These are phyloP conservation scores for Pythium aristosporum DNA, from an alignment of 352 stramenopile genomes.

Conservation along the genomic window DNA sequence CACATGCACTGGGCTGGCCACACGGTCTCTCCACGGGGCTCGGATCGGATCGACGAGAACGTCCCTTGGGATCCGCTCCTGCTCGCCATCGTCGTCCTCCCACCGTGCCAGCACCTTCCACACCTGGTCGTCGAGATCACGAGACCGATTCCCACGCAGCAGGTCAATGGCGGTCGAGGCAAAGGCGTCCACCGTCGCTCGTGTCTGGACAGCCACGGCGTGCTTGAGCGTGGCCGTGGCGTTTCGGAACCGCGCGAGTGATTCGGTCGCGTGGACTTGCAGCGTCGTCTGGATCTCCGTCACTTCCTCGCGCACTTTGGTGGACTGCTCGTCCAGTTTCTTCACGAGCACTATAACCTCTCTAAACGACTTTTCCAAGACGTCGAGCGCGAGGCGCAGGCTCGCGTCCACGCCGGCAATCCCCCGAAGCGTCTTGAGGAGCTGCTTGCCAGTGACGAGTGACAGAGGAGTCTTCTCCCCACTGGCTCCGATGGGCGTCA, in stretches of 20 bases:
- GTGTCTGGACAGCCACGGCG: background rate
- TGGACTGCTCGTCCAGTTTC: background rate
- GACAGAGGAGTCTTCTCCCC: background rate
- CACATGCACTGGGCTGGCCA: background rate
- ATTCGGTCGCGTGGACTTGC: background rate
- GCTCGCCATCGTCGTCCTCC: background rate
- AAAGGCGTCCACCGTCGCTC: slow-evolving; percentile 2
- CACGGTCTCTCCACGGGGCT: background rate
- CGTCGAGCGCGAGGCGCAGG: background rate
- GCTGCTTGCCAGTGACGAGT: slow-evolving; percentile 2
- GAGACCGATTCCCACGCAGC: background rate
- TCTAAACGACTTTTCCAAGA: background rate
- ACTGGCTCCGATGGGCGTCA: background rate
- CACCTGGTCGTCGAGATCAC: background rate
- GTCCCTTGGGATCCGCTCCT: background rate
- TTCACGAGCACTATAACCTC: background rate
- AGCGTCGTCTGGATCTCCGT: slow-evolving; percentile 10
- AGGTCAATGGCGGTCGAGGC: background rate
- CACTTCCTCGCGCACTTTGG: slow-evolving; percentile 11
- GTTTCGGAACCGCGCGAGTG: background rate
- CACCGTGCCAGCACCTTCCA: background rate
- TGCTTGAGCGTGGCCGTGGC: background rate
- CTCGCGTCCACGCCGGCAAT: background rate
- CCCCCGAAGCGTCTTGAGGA: slow-evolving; percentile 1
- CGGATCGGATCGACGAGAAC: background rate